Evolutionary conservation across 148 eudicot genomes (phyloP).

Genomic region (Nyssa sinensis): DNA sequence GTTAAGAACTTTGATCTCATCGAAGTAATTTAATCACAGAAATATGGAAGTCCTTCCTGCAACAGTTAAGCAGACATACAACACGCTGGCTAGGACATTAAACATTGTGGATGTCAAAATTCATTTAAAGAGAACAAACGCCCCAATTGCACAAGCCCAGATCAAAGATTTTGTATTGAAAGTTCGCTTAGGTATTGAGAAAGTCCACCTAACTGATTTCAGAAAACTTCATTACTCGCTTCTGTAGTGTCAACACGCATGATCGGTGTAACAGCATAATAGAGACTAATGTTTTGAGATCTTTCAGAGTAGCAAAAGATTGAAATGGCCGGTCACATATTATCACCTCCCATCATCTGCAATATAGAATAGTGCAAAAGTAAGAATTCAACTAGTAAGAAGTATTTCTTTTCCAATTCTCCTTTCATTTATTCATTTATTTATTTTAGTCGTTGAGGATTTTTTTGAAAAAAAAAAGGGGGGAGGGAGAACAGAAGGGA

Average conservation of each 20-base stretch:
- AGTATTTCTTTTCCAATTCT: too few relatives aligned
- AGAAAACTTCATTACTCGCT: not conserved
- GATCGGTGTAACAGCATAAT: too few relatives aligned
- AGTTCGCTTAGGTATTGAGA: not conserved
- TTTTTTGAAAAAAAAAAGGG: too few relatives aligned
- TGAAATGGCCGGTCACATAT: conserved; percentile 14
- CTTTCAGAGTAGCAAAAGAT: not conserved
- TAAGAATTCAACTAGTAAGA: not conserved
- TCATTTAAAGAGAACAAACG: too few relatives aligned
- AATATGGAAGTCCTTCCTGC: not conserved
- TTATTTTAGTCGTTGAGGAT: too few relatives aligned
- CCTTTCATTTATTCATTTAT: not conserved
- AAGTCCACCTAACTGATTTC: not conserved
- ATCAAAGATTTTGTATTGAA: not conserved
- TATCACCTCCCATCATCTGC: conserved; percentile 77
- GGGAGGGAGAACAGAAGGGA: too few relatives aligned
- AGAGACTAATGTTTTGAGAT: not conserved
- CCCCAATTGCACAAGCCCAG: not conserved
- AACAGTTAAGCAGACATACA: not conserved
- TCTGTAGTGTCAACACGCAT: not conserved
- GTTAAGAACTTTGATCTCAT: not conserved
- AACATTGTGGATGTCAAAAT: too few relatives aligned
- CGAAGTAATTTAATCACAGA: not conserved
- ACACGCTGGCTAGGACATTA: not conserved
- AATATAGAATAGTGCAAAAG: conserved; percentile 1